Conservation (phyloP, 2,329 filamentous ascomycete genomes). For the Talaromyces pinophilus region DNA sequence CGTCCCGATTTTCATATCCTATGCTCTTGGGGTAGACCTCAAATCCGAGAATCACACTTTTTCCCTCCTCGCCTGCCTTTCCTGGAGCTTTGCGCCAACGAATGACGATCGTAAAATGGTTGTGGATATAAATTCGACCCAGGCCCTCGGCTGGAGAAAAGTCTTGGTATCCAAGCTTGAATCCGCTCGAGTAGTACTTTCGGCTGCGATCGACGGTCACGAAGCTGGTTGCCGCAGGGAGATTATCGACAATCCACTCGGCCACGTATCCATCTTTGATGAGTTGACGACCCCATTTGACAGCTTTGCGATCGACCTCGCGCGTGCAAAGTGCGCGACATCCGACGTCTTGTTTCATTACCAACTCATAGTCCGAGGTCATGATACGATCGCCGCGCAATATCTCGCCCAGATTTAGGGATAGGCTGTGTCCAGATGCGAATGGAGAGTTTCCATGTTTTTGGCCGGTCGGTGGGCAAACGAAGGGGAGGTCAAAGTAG, state of each 20-base stretch:
- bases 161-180: conserved; percentile 81
- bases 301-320: conserved; percentile 63
- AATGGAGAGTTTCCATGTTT: conserved; percentile 66
- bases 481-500: conserved; percentile 84
- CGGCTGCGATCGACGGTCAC: conserved; percentile 79
- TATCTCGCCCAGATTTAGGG: conserved; percentile 83
- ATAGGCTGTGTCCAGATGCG: conserved; percentile 73
- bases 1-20: conserved; percentile 61
- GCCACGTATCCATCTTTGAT: conserved; percentile 80
- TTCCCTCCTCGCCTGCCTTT: conserved; percentile 66
- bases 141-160: conserved; percentile 60
- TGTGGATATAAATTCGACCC: conserved; percentile 75
- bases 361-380: conserved; percentile 78
- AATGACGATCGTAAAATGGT: conserved; percentile 83
- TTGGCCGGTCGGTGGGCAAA: conserved; percentile 74
- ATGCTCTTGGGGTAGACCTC: conserved; percentile 89
- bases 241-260: conserved; percentile 91
- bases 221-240: conserved; percentile 85
- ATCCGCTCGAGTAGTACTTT: conserved; percentile 88
- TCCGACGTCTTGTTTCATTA: conserved; percentile 73
- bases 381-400: conserved; percentile 83
- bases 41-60: conserved; percentile 82
- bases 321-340: conserved; percentile 72
- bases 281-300: conserved; percentile 69
- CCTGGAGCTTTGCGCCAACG: conserved; percentile 73